Base-by-base conservation (phyloP, 2,329 filamentous ascomycete genomes). In the Metarhizium robertsii region DNA sequence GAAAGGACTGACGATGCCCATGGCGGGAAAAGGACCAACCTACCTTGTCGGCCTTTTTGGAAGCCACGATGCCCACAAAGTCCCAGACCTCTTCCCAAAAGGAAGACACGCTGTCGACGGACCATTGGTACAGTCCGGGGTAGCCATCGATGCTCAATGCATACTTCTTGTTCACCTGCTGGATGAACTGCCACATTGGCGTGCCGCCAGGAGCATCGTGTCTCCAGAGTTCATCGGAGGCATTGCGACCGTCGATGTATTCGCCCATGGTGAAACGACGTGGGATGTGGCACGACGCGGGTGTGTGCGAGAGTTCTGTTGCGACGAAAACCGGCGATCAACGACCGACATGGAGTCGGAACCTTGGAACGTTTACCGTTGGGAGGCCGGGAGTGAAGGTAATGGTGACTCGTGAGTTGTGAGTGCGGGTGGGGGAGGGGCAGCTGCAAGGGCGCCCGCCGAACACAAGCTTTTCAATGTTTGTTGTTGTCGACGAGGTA, bases 41-140 rank as follows among this genome's bases (percentile, higher is more conserved):
- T 67, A 88, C 86, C 72, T 80, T 69, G 30, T 78, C 73, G 66
- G 82, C 92, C 7, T 75, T 70, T 63, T 75, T 76, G 29, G 87
- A 87, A 5, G 88, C 83, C 60, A 78, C 84, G 61, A 97, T 79
- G 47, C 87, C 87, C 2, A 88, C 88, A 70, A 87, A 92, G 46
- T 88, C 77, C 92, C 92, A 96, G 10, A 90, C 80, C 55, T 91
- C 86, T 52, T 80, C 84, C 92, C 92, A 97, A 69, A 96, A 95
- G 1, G 79, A 74, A 29, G 84, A 79, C 7, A 90, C 79, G 62
- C 92, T 78, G 7, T 86, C 80, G 60, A 94, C 79, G 61, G 90
- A 96, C 92, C 92, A 97, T 67, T 80, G 74, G 73, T 92, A 88
- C 8, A 97, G 79, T n/a, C 83, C 83, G 20, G 84, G 73, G 66